A percentile compares a stretch with the other conserved stretches of the same genome.
phyloP scores from a whole-genome alignment of 2,329 filamentous ascomycete species.

The Colletotrichum salicis region DNA sequence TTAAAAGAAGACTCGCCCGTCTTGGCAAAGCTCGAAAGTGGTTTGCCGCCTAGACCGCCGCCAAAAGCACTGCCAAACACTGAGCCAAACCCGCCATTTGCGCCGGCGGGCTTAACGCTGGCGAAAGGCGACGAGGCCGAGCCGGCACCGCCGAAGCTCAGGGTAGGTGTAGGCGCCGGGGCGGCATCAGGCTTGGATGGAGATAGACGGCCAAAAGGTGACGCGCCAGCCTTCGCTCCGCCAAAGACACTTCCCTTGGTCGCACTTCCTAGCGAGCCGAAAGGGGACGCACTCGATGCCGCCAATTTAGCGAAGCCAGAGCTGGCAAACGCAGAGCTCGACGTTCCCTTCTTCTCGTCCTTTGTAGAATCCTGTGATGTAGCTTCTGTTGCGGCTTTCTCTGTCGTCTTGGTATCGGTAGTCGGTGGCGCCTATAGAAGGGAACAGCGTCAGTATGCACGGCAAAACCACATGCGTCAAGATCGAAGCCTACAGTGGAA shows the following conservation, averaged over 20 bases:
- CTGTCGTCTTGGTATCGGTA: neutral
- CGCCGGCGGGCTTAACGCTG: slow-evolving; percentile 49
- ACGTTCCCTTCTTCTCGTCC: slow-evolving; percentile 51
- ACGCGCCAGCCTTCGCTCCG: slow-evolving; percentile 34
- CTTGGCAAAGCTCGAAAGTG: slow-evolving; percentile 76
- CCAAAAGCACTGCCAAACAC: slow-evolving; percentile 57
- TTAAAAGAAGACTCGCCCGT: slow-evolving; percentile 62
- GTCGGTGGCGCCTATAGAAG: slow-evolving; percentile 10
- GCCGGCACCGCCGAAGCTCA: slow-evolving; percentile 58
- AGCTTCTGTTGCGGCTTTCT: slow-evolving; percentile 37
- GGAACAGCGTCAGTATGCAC: slow-evolving; percentile 5
- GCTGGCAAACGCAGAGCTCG: slow-evolving; percentile 71
- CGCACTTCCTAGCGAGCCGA: slow-evolving; percentile 63
- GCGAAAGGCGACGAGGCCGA: slow-evolving; percentile 58
- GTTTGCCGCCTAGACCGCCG: slow-evolving; percentile 52
- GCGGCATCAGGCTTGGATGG: slow-evolving; percentile 41
- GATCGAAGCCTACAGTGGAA: slow-evolving; percentile 7
- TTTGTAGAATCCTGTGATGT: slow-evolving; percentile 17
- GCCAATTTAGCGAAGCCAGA: slow-evolving; percentile 77
- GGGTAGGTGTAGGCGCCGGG: slow-evolving; percentile 52
- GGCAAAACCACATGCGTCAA: neutral
- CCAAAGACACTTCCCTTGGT: slow-evolving; percentile 62
- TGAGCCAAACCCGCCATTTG: slow-evolving; percentile 58
- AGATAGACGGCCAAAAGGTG: slow-evolving; percentile 47
- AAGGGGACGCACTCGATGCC: slow-evolving; percentile 69